Conservation (phyloP, 106 monocot species). For the Ottelia alismoides region DNA sequence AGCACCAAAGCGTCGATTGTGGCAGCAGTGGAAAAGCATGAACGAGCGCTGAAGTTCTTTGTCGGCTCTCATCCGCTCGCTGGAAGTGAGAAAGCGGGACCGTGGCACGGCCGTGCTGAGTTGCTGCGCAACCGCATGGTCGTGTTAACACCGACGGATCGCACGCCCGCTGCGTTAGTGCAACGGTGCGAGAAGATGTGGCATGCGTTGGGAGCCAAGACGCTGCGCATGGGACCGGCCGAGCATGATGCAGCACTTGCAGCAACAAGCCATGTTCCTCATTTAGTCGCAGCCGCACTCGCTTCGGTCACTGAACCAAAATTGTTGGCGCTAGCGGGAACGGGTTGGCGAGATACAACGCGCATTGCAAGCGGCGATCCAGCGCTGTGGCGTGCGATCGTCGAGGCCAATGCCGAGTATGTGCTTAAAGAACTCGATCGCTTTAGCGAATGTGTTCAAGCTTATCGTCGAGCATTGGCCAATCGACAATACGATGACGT, state of each 20-base stretch:
- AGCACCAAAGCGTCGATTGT: neutral
- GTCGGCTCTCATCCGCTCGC: neutral
- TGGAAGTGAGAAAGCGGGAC: neutral
- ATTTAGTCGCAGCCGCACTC: neutral
- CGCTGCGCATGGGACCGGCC: neutral
- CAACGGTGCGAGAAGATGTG: neutral
- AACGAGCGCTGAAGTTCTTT: neutral
- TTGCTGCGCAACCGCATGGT: neutral
- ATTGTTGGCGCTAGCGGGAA: neutral
- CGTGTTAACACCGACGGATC: neutral
- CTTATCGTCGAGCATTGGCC: too few species aligned
- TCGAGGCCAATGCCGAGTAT: neutral
- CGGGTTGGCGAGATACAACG: neutral
- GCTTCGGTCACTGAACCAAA: neutral
- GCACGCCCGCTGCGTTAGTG: neutral
- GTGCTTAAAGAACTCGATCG: too few species aligned
- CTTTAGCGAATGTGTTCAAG: too few species aligned
- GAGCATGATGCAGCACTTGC: neutral
- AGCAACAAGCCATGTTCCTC: neutral
- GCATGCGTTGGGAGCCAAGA: neutral
- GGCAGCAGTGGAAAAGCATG: neutral
- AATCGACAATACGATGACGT: too few species aligned
- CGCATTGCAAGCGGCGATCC: neutral
- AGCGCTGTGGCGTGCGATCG: neutral
- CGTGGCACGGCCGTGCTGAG: neutral